Base-by-base conservation (phyloP, 2,329 filamentous ascomycete genomes). In the Xylaria polymorpha region DNA sequence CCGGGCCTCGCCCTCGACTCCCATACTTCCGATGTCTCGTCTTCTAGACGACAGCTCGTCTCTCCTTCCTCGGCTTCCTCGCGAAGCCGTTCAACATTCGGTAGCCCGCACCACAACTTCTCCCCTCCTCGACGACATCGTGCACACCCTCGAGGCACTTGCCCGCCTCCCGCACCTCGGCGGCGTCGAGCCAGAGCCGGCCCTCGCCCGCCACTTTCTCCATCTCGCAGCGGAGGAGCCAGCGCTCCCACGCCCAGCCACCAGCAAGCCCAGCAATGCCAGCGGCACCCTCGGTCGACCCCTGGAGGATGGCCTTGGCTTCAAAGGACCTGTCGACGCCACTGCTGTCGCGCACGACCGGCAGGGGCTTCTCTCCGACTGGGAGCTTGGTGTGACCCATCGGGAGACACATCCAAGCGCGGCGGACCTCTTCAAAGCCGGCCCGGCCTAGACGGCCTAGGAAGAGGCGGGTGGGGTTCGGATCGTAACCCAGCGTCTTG, bases 211-310 rank as follows among this genome's bases (percentile, higher is more conserved):
- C 84, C 4, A 85, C 85, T 80, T 87, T 96, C 84, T 98, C 94
- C 82, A 91, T 88, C 82, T 96, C 92, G 76, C 95, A 87, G 77
- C 94, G 93, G 73, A 98, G 83, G 80, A 98, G 87, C 96, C 96
- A 99, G 79, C 93, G 92, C 86, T 99, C 96, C 95, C 94, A 99
- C 79, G 91, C 90, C 90, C 94, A 96, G 32, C 92, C 91, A 4
- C 94, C 96, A 0, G 95, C 89, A 48, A 98, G 83, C 22, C 94
- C 94, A 14, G 92, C 92, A 72, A 97, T 85, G 74, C 88, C 90
- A 1, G 93, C 92, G 15, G 91, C 88, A 77, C 90, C 88, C 59
- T 90, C 88, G 0, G 92, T 94, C 75, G 87, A 92, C 8, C 92
- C 92, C n/a, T 81, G 80, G 0, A 89, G 84, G 77, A 88, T 85